Evolutionary conservation across 441 rosid species (phyloP).

Genomic region (Dalechampia spathulata): DNA sequence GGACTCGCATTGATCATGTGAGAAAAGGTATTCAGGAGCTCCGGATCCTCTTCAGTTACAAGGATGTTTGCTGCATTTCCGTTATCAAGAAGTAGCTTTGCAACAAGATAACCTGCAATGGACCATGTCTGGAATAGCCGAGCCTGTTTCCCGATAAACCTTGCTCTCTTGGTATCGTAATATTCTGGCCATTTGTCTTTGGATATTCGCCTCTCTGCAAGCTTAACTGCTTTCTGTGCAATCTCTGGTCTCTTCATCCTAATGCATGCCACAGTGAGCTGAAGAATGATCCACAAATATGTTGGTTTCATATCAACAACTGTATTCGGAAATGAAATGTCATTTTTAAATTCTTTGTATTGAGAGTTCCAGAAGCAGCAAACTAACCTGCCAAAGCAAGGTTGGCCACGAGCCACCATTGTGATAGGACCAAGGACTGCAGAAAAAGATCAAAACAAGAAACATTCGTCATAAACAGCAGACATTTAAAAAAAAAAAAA

Average conservation of each 20-base stretch:
- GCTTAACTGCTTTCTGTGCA: slow-evolving; percentile 33
- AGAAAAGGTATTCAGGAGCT: slow-evolving; percentile 41
- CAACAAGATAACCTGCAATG: slow-evolving; percentile 39
- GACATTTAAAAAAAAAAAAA: neutral
- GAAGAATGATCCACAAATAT: neutral
- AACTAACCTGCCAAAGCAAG: slow-evolving; percentile 20
- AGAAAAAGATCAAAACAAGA: neutral
- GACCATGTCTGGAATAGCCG: slow-evolving; percentile 43
- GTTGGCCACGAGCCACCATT: slow-evolving; percentile 24
- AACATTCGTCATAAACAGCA: neutral
- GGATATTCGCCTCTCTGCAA: slow-evolving; percentile 31
- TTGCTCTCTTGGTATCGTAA: slow-evolving; percentile 34
- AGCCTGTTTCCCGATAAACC: slow-evolving; percentile 42
- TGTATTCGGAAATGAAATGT: too few species aligned
- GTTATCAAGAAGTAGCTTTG: slow-evolving; percentile 33
- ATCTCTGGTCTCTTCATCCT: slow-evolving; percentile 39
- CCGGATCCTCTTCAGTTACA: slow-evolving; percentile 36
- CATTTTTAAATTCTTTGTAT: too few species aligned
- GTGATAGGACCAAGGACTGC: slow-evolving; percentile 27
- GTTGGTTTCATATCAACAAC: neutral
- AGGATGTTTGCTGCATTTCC: slow-evolving; percentile 28
- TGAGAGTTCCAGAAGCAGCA: neutral
- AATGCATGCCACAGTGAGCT: slow-evolving; percentile 43
- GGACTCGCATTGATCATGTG: slow-evolving; percentile 40
- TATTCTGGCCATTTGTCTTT: slow-evolving; percentile 50